phyloP scores from a whole-genome alignment of 495 filamentous ascomycete species.

The Tuber melanosporum region DNA sequence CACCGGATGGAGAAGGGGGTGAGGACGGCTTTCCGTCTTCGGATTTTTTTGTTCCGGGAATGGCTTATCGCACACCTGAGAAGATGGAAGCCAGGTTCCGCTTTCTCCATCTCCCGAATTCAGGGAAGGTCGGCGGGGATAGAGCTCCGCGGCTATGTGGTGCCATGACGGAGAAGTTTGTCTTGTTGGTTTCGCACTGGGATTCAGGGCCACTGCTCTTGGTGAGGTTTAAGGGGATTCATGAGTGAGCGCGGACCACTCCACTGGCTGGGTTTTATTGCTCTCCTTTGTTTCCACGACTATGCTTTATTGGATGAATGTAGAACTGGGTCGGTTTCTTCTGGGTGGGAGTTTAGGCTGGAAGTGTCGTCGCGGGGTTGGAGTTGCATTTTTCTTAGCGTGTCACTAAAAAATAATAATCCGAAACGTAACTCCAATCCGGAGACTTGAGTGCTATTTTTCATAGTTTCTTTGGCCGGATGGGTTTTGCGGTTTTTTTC shows the following conservation, averaged over 20 bases:
- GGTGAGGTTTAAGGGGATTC: conserved; percentile 26
- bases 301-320: background rate
- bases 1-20: background rate
- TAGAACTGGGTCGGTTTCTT: background rate
- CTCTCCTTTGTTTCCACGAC: background rate
- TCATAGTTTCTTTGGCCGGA: background rate
- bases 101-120: background rate
- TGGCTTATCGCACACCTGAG: background rate
- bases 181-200: conserved; percentile 2
- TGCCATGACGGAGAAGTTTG: conserved; percentile 4
- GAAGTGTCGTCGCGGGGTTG: background rate
- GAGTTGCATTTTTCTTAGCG: background rate
- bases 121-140: background rate
- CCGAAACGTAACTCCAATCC: background rate
- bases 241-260: conserved; percentile 10
- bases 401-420: background rate
- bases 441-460: background rate
- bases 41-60: background rate
- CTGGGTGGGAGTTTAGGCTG: background rate
- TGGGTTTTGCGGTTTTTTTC: background rate
- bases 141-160: background rate
- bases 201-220: background rate
- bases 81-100: background rate
- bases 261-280: background rate
- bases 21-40: background rate